A percentile compares a stretch with the other conserved stretches of the same genome.
These are phyloP conservation scores for Ormosia emarginata DNA, from an alignment of 306 rosid species.

Conservation along the genomic window DNA sequence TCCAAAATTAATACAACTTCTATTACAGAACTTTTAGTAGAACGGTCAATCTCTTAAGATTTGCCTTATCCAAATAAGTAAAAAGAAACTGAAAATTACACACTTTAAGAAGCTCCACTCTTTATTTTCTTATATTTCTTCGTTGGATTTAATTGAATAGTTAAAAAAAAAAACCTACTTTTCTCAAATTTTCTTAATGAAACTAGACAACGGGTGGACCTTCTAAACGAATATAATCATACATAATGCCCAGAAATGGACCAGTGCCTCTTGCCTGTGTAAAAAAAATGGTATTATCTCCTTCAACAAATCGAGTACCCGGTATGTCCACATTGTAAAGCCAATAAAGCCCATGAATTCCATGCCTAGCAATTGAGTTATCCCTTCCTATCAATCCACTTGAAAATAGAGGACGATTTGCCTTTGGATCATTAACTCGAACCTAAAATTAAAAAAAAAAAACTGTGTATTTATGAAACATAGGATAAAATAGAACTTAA, in stretches of 20 bases:
- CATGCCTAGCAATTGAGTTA: slow-evolving; percentile 91
- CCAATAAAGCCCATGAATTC: slow-evolving; percentile 90
- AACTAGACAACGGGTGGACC: slow-evolving; percentile 38
- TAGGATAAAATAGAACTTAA: background rate
- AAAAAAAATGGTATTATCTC: slow-evolving; percentile 68
- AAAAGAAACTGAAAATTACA: background rate
- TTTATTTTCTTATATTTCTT: background rate
- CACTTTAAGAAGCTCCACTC: background rate
- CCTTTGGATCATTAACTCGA: slow-evolving; percentile 67
- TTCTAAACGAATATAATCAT: slow-evolving; percentile 87
- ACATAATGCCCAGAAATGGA: slow-evolving; percentile 83
- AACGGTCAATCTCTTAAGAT: background rate
- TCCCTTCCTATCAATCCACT: slow-evolving; percentile 89
- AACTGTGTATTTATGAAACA: background rate
- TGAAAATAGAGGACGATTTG: slow-evolving; percentile 57
- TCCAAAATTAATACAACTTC: background rate
- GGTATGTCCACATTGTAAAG: slow-evolving; percentile 49
- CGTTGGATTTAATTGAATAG: background rate
- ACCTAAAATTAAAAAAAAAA: slow-evolving; percentile 46
- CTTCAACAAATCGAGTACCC: slow-evolving; percentile 47
- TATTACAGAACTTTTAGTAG: background rate
- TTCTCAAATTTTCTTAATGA: background rate
- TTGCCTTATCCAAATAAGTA: too few species aligned
- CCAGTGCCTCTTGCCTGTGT: slow-evolving; percentile 62
- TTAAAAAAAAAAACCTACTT: background rate